A percentile compares a stretch with the other conserved stretches of the same genome.
phyloP scores from a whole-genome alignment of 225 moss, liverwort and hornwort species.

The Lunularia cruciata region DNA sequence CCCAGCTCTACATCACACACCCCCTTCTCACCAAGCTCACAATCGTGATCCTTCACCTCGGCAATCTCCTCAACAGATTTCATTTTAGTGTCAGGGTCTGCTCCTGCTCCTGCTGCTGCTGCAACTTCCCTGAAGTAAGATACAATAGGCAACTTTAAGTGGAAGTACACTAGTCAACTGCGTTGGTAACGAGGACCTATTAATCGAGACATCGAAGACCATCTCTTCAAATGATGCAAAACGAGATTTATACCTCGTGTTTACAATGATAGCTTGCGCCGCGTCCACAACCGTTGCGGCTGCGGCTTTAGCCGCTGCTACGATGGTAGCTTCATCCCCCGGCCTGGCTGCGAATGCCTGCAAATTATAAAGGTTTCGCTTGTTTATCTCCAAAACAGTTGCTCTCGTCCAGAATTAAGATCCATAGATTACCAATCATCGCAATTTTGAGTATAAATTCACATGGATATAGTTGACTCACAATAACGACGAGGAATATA shows the following conservation, averaged over 20 bases:
- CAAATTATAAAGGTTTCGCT: slow-evolving; percentile 16
- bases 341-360: slow-evolving; percentile 56
- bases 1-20: slow-evolving; percentile 68
- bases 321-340: slow-evolving; percentile 62
- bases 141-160: not conserved
- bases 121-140: slow-evolving; percentile 13
- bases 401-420: too few relatives aligned
- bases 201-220: not conserved
- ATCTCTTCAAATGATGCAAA: too few relatives aligned
- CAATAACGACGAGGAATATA: too few relatives aligned
- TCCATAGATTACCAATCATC: too few relatives aligned
- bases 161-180: not conserved
- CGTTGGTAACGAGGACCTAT: too few relatives aligned
- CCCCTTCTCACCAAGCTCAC: slow-evolving; percentile 63
- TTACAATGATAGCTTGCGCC: slow-evolving; percentile 76
- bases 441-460: too few relatives aligned
- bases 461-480: too few relatives aligned
- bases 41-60: slow-evolving; percentile 62
- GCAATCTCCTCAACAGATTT: slow-evolving; percentile 49
- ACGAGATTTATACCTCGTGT: slow-evolving; percentile 31
- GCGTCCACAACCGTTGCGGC: slow-evolving; percentile 97
- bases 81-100: slow-evolving; percentile 45
- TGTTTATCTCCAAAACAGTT: not conserved
- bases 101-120: not conserved
- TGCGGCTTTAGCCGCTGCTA: slow-evolving; percentile 90